A percentile compares a stretch with the other conserved stretches of the same genome.
phyloP scores from a whole-genome alignment of 495 filamentous ascomycete genomes.

The Xylaria bambusicola region DNA sequence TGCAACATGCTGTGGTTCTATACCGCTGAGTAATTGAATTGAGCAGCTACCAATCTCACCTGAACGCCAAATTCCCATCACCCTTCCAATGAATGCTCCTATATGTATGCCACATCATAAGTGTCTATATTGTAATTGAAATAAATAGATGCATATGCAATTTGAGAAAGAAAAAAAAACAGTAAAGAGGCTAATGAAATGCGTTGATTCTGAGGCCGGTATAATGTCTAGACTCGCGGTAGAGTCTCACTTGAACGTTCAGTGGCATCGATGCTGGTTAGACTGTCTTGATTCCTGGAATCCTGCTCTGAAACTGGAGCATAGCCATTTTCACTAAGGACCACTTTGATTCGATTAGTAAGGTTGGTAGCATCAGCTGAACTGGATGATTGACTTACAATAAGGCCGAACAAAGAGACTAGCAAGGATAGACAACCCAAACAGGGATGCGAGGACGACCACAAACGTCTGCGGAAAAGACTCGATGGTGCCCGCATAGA shows the following conservation, averaged over 20 bases:
- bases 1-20: no score
- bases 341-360: constrained; percentile 19
- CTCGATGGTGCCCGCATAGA: constrained; percentile 80
- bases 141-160: no score
- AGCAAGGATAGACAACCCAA: constrained; percentile 63
- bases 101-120: no score
- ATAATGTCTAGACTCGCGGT: constrained; percentile 20
- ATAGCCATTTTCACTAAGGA: constrained; percentile 26
- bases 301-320: constrained; percentile 21
- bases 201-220: no score
- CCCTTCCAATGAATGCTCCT: no score
- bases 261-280: constrained; percentile 28
- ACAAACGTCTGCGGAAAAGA: constrained; percentile 81
- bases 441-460: constrained; percentile 66
- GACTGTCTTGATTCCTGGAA: constrained; percentile 16
- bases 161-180: no score
- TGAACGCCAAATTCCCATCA: no score
- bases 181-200: no score
- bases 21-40: no score
- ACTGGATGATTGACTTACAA: constrained; percentile 55
- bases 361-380: background rate
- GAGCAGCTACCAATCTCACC: no score
- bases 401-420: constrained; percentile 72
- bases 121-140: no score
- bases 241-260: constrained; percentile 29